Base-by-base conservation (phyloP, 768 basidiomycete species). In the Guyanaporus albipodus region DNA sequence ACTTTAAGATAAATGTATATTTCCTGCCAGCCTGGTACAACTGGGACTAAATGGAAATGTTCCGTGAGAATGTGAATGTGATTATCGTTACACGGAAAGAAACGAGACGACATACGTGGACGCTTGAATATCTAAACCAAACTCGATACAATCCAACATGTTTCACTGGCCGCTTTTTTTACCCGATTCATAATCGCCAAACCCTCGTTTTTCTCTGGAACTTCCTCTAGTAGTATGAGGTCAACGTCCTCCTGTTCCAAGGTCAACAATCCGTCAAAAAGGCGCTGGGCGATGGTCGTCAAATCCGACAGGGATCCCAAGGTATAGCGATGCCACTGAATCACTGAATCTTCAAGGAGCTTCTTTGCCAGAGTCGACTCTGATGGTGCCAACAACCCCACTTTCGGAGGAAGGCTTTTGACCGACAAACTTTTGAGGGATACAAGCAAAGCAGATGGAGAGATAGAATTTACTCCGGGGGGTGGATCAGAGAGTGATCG, bases 161-260 rank as follows among this genome's bases (percentile, higher is more conserved):
- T 57, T 39, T 84, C 79, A 4, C 84, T 80, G 7, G 93, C 92
- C 2, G 95, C 94, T 63, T 97, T 97, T 51, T 78, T 78, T 21
- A 93, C 81, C 15, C 95, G 77, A 64, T 98, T 96, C 91, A 96
- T 97, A 23, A 97, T 79, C 6, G 95, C 95, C 23, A 96, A 67
- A 0, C 95, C 95, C 58, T 96, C 85, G 28, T 80, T 76, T 23
- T 77, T 78, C 65, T 96, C 91, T 31, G 73, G 67, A 8, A 94
- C 75, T 50, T 86, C 91, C 66, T 97, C 93, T 46, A 95, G 78
- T 11, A 95, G 63, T 53, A 98, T 95, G 42, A 83, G 58, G 58
- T 91, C 83, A 3, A 91, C 91, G 4, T 84, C 85, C 40, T 76
- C 73, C 21, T 62, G 70, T 49, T 98, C 95, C 28, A 97, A 70